Conservation (phyloP, 495 filamentous ascomycete genomes). For the Cetradonia linearis region DNA sequence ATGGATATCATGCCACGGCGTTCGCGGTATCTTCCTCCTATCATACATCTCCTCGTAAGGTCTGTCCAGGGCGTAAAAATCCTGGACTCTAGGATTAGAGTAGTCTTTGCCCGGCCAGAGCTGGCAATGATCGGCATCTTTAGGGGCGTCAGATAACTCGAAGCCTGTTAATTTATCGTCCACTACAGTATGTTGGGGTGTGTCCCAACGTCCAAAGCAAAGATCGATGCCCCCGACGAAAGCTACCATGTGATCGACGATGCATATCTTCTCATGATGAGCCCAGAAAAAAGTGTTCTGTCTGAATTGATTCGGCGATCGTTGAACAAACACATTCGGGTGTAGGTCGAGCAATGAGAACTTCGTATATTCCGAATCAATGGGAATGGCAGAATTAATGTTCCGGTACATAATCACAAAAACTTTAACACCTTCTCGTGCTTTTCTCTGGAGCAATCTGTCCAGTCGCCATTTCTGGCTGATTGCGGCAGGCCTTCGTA, state of each 20-base stretch:
- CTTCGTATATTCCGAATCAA: conserved; percentile 98
- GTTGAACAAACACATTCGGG: conserved; percentile 89
- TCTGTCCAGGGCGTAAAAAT: conserved; percentile 88
- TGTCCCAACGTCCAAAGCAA: conserved; percentile 97
- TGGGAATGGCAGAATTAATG: conserved; percentile 94
- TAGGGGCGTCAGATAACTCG: conserved; percentile 62
- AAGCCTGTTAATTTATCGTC: conserved; percentile 96
- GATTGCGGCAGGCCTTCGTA: conserved; percentile 88
- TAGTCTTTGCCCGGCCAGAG: conserved; percentile 98
- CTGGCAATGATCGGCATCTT: conserved; percentile 90
- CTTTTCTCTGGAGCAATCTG: conserved; percentile 86
- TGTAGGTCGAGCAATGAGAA: conserved; percentile 94
- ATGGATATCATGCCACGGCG: conserved; percentile 98
- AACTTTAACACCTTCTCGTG: conserved; percentile 89
- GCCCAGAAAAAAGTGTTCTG: conserved; percentile 99
- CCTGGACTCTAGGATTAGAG: conserved; percentile 87
- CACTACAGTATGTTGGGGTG: conserved; percentile 76
- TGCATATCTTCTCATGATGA: conserved; percentile 93
- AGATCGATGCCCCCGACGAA: conserved; percentile 96
- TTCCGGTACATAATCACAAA: conserved; percentile 98
- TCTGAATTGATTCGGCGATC: conserved; percentile 92
- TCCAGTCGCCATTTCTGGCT: conserved; percentile 98
- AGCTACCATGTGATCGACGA: conserved; percentile 92
- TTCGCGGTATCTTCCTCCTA: conserved; percentile 71
- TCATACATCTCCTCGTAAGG: conserved; percentile 99